These are phyloP conservation scores for Annulohypoxylon moriforme DNA, from an alignment of 495 filamentous ascomycete genomes.

Conservation along the genomic window DNA sequence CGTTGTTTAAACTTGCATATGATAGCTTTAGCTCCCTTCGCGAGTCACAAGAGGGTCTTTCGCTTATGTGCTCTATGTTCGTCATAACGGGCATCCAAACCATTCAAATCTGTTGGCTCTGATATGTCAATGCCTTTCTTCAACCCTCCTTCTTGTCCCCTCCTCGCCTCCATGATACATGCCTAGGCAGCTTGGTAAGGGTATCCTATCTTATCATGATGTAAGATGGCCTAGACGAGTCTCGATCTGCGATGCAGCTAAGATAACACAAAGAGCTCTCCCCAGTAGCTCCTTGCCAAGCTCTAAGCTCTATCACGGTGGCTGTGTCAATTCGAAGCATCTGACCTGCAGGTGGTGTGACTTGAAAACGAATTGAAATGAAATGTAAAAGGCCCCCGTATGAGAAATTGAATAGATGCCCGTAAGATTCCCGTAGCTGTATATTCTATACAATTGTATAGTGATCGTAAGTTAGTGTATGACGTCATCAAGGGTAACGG, in stretches of 20 bases:
- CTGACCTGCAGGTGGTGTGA: constrained; percentile 17
- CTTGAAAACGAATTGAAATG: constrained; percentile 14
- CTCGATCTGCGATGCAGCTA: constrained; percentile 17
- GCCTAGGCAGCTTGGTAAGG: constrained; percentile 8
- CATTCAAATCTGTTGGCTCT: background rate
- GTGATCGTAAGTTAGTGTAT: constrained; percentile 3
- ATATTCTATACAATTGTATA: background rate
- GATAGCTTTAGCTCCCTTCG: constrained; percentile 9
- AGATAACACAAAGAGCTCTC: constrained; percentile 14
- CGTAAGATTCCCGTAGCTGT: background rate
- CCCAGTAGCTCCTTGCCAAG: constrained; percentile 26
- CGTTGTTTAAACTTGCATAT: constrained; percentile 13
- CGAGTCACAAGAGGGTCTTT: constrained; percentile 25
- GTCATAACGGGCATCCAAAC: constrained; percentile 13
- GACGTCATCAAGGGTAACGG: constrained; percentile 33
- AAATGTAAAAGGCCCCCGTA: background rate
- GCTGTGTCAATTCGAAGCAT: constrained; percentile 21
- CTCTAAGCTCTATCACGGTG: constrained; percentile 2
- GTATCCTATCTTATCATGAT: constrained; percentile 26
- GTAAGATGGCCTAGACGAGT: constrained; percentile 20
- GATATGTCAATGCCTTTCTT: constrained; percentile 12
- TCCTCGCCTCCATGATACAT: constrained; percentile 15
- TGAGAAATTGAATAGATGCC: background rate
- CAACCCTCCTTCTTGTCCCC: background rate
- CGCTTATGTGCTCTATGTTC: constrained; percentile 14